Evolutionary conservation across 1,284 basidiomycete genomes (phyloP).

Genomic region (Pterulicium gracile): DNA sequence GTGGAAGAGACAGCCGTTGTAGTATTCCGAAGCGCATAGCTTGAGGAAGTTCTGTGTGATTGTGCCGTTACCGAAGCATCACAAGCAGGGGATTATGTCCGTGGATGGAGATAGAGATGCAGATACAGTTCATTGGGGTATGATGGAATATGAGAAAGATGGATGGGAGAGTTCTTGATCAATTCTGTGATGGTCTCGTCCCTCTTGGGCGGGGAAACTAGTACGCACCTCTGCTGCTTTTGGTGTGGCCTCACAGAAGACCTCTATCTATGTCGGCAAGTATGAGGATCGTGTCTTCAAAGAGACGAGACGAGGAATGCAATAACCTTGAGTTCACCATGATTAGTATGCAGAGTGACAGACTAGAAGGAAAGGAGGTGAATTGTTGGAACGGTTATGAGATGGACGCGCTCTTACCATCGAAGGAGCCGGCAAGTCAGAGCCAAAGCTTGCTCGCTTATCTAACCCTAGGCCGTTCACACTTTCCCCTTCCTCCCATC

Average conservation of each 20-base stretch:
- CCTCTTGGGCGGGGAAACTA: too few species aligned
- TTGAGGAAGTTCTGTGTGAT: conserved; percentile 82
- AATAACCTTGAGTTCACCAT: conserved; percentile 87
- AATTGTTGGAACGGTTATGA: not conserved
- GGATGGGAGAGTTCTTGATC: too few species aligned
- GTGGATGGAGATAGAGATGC: conserved; percentile 7
- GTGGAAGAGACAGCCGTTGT: conserved; percentile 84
- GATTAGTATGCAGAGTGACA: conserved; percentile 88
- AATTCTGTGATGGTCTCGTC: too few species aligned
- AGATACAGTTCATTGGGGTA: conserved; percentile 8
- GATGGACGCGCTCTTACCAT: not conserved
- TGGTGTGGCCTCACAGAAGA: conserved; percentile 95
- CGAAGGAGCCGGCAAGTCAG: conserved; percentile 17
- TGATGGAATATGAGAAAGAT: too few species aligned
- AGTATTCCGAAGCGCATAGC: conserved; percentile 83
- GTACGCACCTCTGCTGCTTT: conserved; percentile 85
- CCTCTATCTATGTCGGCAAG: conserved; percentile 59
- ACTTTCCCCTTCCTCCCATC: conserved; percentile 22
- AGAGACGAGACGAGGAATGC: conserved; percentile 1
- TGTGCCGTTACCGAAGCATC: not conserved
- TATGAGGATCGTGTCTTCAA: not conserved
- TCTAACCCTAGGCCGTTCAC: conserved; percentile 15
- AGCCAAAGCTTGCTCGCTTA: not conserved
- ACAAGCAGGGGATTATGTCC: not conserved
- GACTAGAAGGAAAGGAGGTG: conserved; percentile 41